Percentiles rank a stretch among this genome's conserved stretches.
Conservation (phyloP, 2,329 filamentous ascomycete genomes). For the Colletotrichum simmondsii region DNA sequence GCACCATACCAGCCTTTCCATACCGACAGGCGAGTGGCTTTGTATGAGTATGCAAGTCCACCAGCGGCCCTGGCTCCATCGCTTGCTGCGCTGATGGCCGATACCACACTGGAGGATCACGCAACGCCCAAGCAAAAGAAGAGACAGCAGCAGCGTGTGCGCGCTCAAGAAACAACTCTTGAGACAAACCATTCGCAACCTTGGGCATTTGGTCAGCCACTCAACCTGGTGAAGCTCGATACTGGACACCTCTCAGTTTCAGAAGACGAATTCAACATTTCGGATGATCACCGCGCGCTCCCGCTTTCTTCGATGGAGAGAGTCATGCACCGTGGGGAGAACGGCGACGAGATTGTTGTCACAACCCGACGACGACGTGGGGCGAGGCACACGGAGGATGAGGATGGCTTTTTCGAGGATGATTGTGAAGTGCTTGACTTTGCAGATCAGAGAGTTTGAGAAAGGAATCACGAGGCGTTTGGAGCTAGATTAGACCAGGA, state of each 20-base stretch:
- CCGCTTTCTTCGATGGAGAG: conserved; percentile 74
- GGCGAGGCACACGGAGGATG: conserved; percentile 63
- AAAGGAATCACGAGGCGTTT: conserved; percentile 34
- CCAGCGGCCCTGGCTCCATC: conserved; percentile 44
- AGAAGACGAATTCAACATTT: conserved; percentile 64
- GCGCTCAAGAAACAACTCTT: conserved; percentile 31
- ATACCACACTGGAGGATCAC: conserved; percentile 53
- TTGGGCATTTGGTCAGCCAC: conserved; percentile 72
- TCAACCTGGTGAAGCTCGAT: conserved; percentile 63
- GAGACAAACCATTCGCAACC: conserved; percentile 16
- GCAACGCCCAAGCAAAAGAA: conserved; percentile 49
- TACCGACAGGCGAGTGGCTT: conserved; percentile 84
- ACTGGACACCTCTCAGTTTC: conserved; percentile 56
- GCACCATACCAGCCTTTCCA: conserved; percentile 97
- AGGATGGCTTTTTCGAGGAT: conserved; percentile 89
- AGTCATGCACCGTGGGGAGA: conserved; percentile 66
- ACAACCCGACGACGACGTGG: conserved; percentile 78
- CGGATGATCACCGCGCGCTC: conserved; percentile 68
- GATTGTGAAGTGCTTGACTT: conserved; percentile 93
- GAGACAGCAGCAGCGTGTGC: conserved; percentile 45
- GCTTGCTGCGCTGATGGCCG: conserved; percentile 52
- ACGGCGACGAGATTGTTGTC: conserved; percentile 82
- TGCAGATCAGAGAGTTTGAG: conserved; percentile 75
- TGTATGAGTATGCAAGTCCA: conserved; percentile 71
- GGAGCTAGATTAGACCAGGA: conserved; percentile 27